phyloP scores from a whole-genome alignment of 441 rosid genomes.

The Adansonia madagascariensis region DNA sequence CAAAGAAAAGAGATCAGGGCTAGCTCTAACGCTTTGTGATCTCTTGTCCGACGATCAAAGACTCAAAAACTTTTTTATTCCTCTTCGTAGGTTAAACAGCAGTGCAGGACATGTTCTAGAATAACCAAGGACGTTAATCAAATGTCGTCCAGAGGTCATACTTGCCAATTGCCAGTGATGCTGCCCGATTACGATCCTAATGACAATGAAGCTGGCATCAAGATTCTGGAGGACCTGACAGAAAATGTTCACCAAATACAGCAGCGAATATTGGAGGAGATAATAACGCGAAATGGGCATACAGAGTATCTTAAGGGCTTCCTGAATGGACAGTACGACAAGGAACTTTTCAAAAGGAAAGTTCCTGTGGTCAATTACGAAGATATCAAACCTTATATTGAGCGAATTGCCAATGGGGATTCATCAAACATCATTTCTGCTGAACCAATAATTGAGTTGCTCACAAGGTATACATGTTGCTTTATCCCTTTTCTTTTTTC shows the following conservation, averaged over 20 bases:
- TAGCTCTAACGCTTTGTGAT: conserved; percentile 15
- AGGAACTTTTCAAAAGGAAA: conserved; percentile 55
- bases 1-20: background rate
- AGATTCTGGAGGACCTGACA: conserved; percentile 71
- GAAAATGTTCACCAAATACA: conserved; percentile 60
- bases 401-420: conserved; percentile 75
- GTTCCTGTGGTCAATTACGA: conserved; percentile 82
- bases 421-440: conserved; percentile 64
- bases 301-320: conserved; percentile 65
- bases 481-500: background rate
- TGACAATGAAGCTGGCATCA: conserved; percentile 66
- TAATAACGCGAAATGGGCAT: conserved; percentile 50
- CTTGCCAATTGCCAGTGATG: conserved; percentile 23
- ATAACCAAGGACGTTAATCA: conserved; percentile 22
- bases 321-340: conserved; percentile 48
- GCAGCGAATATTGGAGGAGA: conserved; percentile 53
- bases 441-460: conserved; percentile 79
- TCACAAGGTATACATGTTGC: conserved; percentile 61
- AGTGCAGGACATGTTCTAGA: conserved; percentile 31
- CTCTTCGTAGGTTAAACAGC: conserved; percentile 19
- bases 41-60: background rate
- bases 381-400: conserved; percentile 65
- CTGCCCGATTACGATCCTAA: conserved; percentile 61
- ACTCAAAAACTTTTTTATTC: background rate
- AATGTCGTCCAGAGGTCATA: conserved; percentile 2